Conservation (phyloP, 169 alveolate species). For the Cryptosporidium baileyi region DNA sequence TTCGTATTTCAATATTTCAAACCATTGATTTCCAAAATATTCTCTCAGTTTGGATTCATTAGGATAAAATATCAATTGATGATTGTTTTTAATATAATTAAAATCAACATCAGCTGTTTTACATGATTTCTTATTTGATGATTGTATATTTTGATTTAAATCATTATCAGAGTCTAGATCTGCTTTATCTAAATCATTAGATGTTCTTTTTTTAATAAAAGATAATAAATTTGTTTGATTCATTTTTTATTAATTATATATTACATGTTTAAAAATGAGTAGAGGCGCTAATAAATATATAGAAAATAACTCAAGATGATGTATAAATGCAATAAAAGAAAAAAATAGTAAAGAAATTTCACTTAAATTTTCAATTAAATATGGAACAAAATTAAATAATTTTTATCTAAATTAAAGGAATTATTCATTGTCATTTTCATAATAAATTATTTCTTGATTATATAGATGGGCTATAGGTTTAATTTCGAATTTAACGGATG, state of each 20-base stretch:
- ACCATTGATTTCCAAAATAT: constrained; percentile 75
- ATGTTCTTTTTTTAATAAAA: neutral
- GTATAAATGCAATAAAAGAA: neutral
- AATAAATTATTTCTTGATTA: neutral
- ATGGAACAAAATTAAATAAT: neutral
- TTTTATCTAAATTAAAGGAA: no score
- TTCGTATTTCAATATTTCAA: constrained; percentile 76
- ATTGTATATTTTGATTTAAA: neutral
- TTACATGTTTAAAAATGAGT: constrained; percentile 1
- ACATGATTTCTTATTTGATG: neutral
- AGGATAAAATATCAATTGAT: no score
- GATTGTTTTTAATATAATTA: no score
- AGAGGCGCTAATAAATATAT: no score
- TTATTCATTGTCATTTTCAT: constrained; percentile 7
- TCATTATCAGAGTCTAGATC: neutral
- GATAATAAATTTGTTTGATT: neutral
- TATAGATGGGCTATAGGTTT: constrained; percentile 20
- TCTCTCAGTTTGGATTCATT: constrained; percentile 1
- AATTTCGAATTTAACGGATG: constrained; percentile 46
- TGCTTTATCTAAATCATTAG: neutral
- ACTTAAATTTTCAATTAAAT: no score
- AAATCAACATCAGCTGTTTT: no score
- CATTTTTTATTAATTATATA: neutral
- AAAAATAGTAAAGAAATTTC: neutral
- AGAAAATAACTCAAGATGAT: no score